phyloP scores from a whole-genome alignment of 1,139 yeast genomes.

The Suhomyces bribrorum region DNA sequence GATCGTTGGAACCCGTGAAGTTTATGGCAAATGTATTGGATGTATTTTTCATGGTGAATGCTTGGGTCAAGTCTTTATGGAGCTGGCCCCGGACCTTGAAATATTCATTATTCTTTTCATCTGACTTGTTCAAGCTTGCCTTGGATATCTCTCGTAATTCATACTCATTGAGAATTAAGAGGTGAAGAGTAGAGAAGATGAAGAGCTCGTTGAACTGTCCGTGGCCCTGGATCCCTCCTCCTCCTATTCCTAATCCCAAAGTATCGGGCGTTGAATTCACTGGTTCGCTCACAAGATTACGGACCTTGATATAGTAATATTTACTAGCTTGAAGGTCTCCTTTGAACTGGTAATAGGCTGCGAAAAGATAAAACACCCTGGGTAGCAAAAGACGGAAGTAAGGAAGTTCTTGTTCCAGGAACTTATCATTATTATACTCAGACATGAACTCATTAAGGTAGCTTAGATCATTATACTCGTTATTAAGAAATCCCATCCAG shows the following conservation, averaged over 20 bases:
- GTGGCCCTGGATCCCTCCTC: slow-evolving; percentile 16
- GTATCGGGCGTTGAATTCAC: slow-evolving; percentile 13
- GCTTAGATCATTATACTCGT: slow-evolving; percentile 27
- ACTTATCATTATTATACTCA: slow-evolving; percentile 30
- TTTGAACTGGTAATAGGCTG: slow-evolving; percentile 35
- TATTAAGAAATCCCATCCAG: slow-evolving; percentile 33
- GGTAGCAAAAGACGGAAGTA: slow-evolving; percentile 37
- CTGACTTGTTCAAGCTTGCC: slow-evolving; percentile 5
- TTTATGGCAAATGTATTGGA: slow-evolving; percentile 24
- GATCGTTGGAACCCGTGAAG: slow-evolving; percentile 20
- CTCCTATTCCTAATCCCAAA: slow-evolving; percentile 24
- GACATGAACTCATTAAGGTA: slow-evolving; percentile 34
- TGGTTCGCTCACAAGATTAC: slow-evolving; percentile 16
- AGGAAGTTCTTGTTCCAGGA: slow-evolving; percentile 34
- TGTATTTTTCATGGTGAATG: slow-evolving; percentile 17
- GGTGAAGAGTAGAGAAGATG: slow-evolving; percentile 28
- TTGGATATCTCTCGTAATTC: slow-evolving; percentile 20
- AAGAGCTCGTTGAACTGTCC: slow-evolving; percentile 28
- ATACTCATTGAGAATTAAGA: slow-evolving; percentile 27
- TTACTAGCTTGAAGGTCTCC: slow-evolving; percentile 40
- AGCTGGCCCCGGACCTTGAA: slow-evolving; percentile 20
- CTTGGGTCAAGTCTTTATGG: slow-evolving; percentile 20
- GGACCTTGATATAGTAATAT: slow-evolving; percentile 36
- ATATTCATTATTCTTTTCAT: slow-evolving; percentile 11
- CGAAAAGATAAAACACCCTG: slow-evolving; percentile 38